Evolutionary conservation across 2,329 filamentous ascomycete species (phyloP).

Genomic region (Bipolaris oryzae): DNA sequence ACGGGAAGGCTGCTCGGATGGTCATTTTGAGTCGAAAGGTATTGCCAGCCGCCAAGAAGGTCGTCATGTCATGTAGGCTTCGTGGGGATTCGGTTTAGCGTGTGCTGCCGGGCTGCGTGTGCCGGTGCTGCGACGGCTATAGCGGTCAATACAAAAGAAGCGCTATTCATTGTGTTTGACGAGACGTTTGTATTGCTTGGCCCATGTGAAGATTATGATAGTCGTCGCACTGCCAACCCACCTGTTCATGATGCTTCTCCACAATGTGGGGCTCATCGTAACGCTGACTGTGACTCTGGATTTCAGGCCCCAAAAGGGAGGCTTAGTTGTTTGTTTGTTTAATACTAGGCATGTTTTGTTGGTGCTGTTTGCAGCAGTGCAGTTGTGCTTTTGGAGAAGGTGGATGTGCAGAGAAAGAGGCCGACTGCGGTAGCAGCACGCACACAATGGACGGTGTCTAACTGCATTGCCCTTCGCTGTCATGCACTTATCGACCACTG

Average conservation of each 20-base stretch:
- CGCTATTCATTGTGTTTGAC: neutral
- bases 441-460: neutral
- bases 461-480: neutral
- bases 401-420: too few species aligned
- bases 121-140: slow-evolving; percentile 6
- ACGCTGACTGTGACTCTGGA: neutral
- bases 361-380: neutral
- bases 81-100: slow-evolving; percentile 1
- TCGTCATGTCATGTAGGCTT: slow-evolving; percentile 1
- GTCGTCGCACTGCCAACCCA: neutral
- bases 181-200: neutral
- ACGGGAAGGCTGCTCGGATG: slow-evolving; percentile 14
- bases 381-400: too few species aligned
- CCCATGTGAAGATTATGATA: neutral
- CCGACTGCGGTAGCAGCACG: too few species aligned
- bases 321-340: neutral
- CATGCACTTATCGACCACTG: neutral
- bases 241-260: neutral
- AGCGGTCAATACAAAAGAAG: slow-evolving; percentile 11
- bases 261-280: neutral
- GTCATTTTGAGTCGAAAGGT: slow-evolving; percentile 17
- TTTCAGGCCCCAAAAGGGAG: neutral
- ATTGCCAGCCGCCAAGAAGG: slow-evolving; percentile 8
- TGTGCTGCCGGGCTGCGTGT: slow-evolving; percentile 7
- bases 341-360: neutral